Base-by-base conservation (phyloP, 1,139 yeast genomes). In the Yamadazyma epiphylla region DNA sequence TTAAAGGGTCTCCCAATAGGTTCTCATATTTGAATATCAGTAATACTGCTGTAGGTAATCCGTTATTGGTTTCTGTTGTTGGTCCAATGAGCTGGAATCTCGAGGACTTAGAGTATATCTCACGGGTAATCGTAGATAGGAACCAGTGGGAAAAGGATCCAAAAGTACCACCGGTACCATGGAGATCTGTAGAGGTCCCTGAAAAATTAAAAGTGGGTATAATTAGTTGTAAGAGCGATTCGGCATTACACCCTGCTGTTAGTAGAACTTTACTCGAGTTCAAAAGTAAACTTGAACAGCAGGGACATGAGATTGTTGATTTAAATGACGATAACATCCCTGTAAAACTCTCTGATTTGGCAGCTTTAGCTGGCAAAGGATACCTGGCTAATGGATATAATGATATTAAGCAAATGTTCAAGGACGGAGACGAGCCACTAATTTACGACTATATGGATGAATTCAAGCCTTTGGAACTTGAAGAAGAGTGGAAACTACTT, bases 341-440 rank as follows among this genome's bases (percentile, higher is more conserved):
- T 11, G 57, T 70, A 29, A 60, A 54, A 34, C 64, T 61, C 13
- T 41, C 60, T 27, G 65, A 66, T 37, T 70, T 74, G 10, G 60
- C 56, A 37, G 76, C 71, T 4, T 53, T 70, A 20, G 73, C 69
- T 20, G 52, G 64, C 39, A 49, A 51, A 38, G 51, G 61, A 62
- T 74, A 62, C 47, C 48, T 63, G 3, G 62, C 73, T 42, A 83
- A 77, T 47, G 82, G 82, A 60, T 60, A 32, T 77, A 74, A 45
- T 58, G 67, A 38, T 21, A 34, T 38, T 12, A 38, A 36, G 25
- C 58, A 58, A 28, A 55, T 69, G 46, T 51, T 77, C 28, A 52
- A 59, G 14, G 65, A 54, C 4, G 70, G 79, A 6, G 83, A 83
- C 19, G 84, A 78, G 45, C 82, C 83, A 7, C 3, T 25, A 8